These are phyloP conservation scores for Acacia crassicarpa DNA, from an alignment of 306 rosid genomes.

Conservation along the genomic window DNA sequence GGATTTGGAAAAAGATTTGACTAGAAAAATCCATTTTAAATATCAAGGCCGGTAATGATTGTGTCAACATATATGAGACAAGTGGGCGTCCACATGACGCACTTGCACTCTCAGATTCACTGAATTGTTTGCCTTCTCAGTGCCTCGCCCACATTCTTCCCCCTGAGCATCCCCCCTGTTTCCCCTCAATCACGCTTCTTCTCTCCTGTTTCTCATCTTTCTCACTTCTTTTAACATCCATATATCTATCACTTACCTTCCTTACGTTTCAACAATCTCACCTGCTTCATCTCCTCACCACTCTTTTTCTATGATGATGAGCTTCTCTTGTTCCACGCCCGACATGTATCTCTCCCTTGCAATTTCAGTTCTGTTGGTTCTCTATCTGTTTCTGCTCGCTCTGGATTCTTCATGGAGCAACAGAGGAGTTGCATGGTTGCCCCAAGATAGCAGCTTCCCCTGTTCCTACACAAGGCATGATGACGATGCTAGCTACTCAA, in stretches of 20 bases:
- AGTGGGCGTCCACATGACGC: background rate
- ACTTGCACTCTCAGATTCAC: background rate
- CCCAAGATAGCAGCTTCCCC: slow-evolving; percentile 31
- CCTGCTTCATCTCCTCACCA: background rate
- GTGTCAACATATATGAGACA: background rate
- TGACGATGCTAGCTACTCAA: background rate
- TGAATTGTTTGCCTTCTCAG: background rate
- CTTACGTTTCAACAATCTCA: background rate
- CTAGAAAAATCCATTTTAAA: background rate
- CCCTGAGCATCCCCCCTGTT: background rate
- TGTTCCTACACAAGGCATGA: background rate
- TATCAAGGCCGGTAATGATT: background rate
- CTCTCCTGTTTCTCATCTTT: background rate
- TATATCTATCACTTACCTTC: background rate
- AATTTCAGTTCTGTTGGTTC: slow-evolving; percentile 20
- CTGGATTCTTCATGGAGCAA: slow-evolving; percentile 42
- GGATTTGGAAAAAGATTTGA: background rate
- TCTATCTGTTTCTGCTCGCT: slow-evolving; percentile 29
- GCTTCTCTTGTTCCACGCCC: background rate
- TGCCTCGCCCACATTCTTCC: background rate
- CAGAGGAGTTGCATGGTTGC: slow-evolving; percentile 21
- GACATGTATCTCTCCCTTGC: slow-evolving; percentile 27
- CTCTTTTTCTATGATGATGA: background rate
- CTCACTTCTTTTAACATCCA: background rate
- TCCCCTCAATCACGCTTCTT: background rate